Base-by-base conservation (phyloP, 2,329 filamentous ascomycete species). In the Aspergillus niger region DNA sequence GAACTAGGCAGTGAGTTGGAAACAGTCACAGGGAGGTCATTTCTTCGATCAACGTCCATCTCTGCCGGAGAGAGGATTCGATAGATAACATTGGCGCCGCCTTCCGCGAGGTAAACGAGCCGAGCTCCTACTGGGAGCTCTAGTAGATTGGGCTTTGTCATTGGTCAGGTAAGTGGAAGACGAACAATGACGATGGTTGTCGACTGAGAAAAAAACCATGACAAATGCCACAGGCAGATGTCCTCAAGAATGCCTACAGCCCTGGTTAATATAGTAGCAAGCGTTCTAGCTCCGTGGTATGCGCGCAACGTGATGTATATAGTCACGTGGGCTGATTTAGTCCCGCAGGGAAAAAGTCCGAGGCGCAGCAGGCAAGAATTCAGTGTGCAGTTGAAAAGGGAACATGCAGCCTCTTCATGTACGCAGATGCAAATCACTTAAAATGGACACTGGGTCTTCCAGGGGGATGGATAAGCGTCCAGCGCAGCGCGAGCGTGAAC, bases 41-140 rank as follows among this genome's bases (percentile, higher is more conserved):
- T 75, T 75, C 62, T 73, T 64, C 39, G 71, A 63, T 50, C 52
- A 36, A 60, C 67, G 28, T 62, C 64, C 11, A 61, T 65, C 47
- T 56, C 73, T 66, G 59, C 48, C 2, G 57, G 57, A 13, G 81
- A 62, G 49, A 79, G 77, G 58, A 90, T 81, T 66, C 83, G 83
- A 70, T 91, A 92, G 63, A 93, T 88, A 55, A 89, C 83, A 73
- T 95, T 94, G 56, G 91, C 90, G 24, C 89, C 88, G 24, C 91
- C 91, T 74, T 95, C 91, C 24, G 81, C 82, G 8, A 86, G 74
- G 63, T 85, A 86, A 13, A 70, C 56, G 59, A 78, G 70, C 59
- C 73, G 70, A 63, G 72, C 68, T 60, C 72, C 71, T 49, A 59
- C 44, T 2, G 75, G 74, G 62, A 79, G 70, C 66, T 78, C 74